A percentile compares a stretch with the other conserved stretches of the same genome.
These are phyloP conservation scores for Colletotrichum trifolii DNA, from an alignment of 2,329 filamentous ascomycete genomes.

Conservation along the genomic window DNA sequence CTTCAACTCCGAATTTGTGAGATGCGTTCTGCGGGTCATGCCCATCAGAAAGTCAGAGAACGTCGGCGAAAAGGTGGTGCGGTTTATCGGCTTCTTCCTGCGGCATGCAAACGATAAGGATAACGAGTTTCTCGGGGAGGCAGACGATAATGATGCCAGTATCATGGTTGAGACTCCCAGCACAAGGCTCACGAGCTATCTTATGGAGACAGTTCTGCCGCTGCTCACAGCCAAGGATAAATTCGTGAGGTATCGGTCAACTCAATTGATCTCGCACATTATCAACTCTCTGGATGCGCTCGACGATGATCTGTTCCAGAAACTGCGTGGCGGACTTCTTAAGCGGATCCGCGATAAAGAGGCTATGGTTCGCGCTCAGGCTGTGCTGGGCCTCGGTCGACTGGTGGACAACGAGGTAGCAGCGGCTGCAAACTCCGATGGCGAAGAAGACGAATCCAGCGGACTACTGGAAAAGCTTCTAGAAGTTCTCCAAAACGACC, in stretches of 20 bases:
- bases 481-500: constrained; percentile 91
- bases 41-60: constrained; percentile 91
- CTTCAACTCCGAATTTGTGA: constrained; percentile 86
- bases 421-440: constrained; percentile 75
- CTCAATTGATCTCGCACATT: constrained; percentile 89
- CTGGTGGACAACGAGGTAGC: constrained; percentile 83
- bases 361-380: constrained; percentile 89
- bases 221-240: constrained; percentile 92
- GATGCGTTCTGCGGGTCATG: constrained; percentile 85
- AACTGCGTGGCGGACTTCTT: constrained; percentile 80
- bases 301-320: constrained; percentile 90
- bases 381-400: constrained; percentile 88
- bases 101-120: constrained; percentile 78
- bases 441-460: constrained; percentile 72
- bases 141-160: constrained; percentile 73
- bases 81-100: constrained; percentile 90
- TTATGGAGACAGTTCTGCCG: constrained; percentile 79
- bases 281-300: constrained; percentile 93
- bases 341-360: constrained; percentile 95
- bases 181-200: constrained; percentile 78
- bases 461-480: constrained; percentile 85
- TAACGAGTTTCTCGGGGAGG: constrained; percentile 71
- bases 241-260: constrained; percentile 87
- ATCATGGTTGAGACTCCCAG: constrained; percentile 85
- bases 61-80: constrained; percentile 85